A percentile compares a stretch with the other conserved stretches of the same genome.
phyloP scores from a whole-genome alignment of 768 basidiomycete genomes.

The Phylloporus sp. region DNA sequence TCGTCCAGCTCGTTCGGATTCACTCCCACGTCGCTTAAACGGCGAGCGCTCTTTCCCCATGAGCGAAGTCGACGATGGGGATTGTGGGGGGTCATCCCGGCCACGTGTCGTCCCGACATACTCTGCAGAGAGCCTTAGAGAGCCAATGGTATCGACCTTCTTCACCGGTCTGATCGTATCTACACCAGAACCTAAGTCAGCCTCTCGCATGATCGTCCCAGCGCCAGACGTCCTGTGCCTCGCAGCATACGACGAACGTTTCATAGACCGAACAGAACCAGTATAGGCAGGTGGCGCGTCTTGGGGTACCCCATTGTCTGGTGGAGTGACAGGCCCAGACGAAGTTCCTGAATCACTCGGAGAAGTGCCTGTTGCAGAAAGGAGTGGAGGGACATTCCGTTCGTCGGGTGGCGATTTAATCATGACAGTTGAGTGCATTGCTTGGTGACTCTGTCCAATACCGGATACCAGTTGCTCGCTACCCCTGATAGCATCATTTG shows the following conservation, averaged over 20 bases:
- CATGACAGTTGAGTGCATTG: slow-evolving; percentile 68
- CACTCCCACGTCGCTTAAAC: slow-evolving; percentile 51
- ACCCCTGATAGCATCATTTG: slow-evolving; percentile 59
- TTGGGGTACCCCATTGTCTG: slow-evolving; percentile 33
- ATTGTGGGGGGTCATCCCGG: slow-evolving; percentile 46
- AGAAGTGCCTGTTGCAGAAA: slow-evolving; percentile 33
- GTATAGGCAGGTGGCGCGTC: slow-evolving; percentile 75
- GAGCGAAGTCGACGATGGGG: slow-evolving; percentile 45
- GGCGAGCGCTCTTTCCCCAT: slow-evolving; percentile 32
- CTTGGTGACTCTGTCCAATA: slow-evolving; percentile 50
- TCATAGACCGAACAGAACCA: slow-evolving; percentile 57
- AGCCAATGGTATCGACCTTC: slow-evolving; percentile 79
- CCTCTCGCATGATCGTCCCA: slow-evolving; percentile 75
- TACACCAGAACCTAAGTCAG: slow-evolving; percentile 81
- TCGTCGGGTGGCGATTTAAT: slow-evolving; percentile 47
- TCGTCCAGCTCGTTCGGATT: slow-evolving; percentile 60
- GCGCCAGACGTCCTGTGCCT: slow-evolving; percentile 56
- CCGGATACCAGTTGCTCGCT: slow-evolving; percentile 47
- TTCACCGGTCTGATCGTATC: slow-evolving; percentile 93
- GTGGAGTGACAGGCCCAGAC: slow-evolving; percentile 36
- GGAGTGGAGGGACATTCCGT: slow-evolving; percentile 39
- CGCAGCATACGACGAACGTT: slow-evolving; percentile 77
- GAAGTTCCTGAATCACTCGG: slow-evolving; percentile 40
- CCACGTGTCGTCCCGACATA: slow-evolving; percentile 69
- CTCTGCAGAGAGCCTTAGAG: slow-evolving; percentile 72